Conservation (phyloP, 257 asterid genomes). For the Cinchona pubescens region DNA sequence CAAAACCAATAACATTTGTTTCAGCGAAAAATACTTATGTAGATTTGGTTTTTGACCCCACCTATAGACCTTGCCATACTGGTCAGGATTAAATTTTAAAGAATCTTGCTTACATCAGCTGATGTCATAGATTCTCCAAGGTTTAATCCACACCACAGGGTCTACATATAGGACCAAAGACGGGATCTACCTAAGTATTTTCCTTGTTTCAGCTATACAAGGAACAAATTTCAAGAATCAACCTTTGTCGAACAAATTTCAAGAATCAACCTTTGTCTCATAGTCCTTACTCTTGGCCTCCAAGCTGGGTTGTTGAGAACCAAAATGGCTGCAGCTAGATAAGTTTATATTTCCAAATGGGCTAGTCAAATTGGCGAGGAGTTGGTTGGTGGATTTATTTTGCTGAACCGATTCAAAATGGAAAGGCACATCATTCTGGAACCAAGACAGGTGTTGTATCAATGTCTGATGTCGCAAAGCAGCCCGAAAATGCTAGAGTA, state of each 20-base stretch:
- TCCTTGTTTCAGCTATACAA: neutral
- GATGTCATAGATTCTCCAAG: no score
- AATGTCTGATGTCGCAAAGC: conserved; percentile 22
- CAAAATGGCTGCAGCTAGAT: conserved; percentile 25
- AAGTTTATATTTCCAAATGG: conserved; percentile 25
- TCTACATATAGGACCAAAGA: no score
- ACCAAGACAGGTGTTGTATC: conserved; percentile 21
- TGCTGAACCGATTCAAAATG: conserved; percentile 26
- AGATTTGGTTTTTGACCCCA: no score
- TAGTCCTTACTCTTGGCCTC: conserved; percentile 36
- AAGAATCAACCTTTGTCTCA: conserved; percentile 34
- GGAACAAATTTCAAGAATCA: no score
- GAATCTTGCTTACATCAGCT: no score
- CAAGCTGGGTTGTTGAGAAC: conserved; percentile 28
- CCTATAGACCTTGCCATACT: no score
- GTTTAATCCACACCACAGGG: no score
- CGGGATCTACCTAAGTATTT: no score
- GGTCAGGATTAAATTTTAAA: no score
- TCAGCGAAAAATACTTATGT: no score
- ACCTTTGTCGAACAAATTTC: no score
- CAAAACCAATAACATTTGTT: no score
- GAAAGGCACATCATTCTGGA: conserved; percentile 30
- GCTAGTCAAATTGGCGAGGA: conserved; percentile 21
- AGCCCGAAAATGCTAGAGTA: conserved; percentile 17
- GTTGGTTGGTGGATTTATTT: conserved; percentile 13